Percentiles rank a stretch among this genome's conserved stretches.
Conservation (phyloP, 2,329 filamentous ascomycete species). For the Mariannaea elegans region DNA sequence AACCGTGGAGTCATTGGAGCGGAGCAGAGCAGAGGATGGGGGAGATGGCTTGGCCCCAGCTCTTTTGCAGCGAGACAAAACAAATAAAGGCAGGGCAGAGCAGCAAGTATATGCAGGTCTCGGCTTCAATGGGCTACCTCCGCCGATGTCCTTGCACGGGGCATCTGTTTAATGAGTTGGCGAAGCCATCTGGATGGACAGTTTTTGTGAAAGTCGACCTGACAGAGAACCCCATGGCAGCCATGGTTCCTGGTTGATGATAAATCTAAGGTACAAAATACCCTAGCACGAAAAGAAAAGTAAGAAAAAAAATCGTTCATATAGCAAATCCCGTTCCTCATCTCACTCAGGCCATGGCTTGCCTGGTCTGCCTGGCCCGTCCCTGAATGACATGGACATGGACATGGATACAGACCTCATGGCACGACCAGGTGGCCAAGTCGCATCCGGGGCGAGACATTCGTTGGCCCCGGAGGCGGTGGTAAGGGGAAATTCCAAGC, state of each 20-base stretch:
- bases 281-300: conserved; percentile 13
- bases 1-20: conserved; percentile 23
- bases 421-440: conserved; percentile 9
- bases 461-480: conserved; percentile 11
- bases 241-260: conserved; percentile 9
- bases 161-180: conserved; percentile 29
- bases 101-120: conserved; percentile 21
- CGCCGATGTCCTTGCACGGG: conserved; percentile 7
- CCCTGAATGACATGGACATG: conserved; percentile 2
- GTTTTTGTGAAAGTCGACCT: not conserved
- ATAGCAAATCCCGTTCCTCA: conserved; percentile 12
- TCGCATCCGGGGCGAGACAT: conserved; percentile 14
- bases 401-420: conserved; percentile 10
- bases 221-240: not conserved
- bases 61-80: too few relatives aligned
- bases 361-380: not conserved
- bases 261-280: not conserved
- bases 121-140: conserved; percentile 8
- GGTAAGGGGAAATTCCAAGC: conserved; percentile 13
- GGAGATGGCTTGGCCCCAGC: too few relatives aligned
- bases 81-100: conserved; percentile 1
- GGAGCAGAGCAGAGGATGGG: too few relatives aligned
- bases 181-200: conserved; percentile 21
- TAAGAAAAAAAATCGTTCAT: not conserved
- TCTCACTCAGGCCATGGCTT: not conserved